These are phyloP conservation scores for Aleurites moluccanus DNA, from an alignment of 441 rosid species.

Conservation along the genomic window DNA sequence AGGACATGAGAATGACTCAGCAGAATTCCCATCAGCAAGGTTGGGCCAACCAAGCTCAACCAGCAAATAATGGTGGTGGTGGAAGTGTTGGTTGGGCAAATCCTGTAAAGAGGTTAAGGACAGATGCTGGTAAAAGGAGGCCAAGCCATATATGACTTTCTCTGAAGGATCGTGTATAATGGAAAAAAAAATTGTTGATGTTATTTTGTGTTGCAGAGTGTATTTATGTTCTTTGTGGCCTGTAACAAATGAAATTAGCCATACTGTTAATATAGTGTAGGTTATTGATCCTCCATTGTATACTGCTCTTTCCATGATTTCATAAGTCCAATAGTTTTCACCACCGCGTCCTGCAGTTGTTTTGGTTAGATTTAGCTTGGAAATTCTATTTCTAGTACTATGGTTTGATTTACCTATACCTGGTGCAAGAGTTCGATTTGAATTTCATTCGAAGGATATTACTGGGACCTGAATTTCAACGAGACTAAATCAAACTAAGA, in stretches of 20 bases:
- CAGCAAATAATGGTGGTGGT: constrained; percentile 40
- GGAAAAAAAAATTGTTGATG: constrained; percentile 27
- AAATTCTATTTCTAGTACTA: not conserved
- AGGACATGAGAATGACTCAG: constrained; percentile 52
- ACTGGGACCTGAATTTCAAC: no score
- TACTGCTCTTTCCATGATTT: constrained; percentile 23
- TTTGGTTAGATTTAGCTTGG: not conserved
- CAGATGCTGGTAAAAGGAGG: constrained; percentile 94
- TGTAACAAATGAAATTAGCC: constrained; percentile 33
- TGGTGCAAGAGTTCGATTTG: not conserved
- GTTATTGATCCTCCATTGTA: constrained; percentile 33
- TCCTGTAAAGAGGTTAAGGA: constrained; percentile 96
- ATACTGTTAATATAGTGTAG: constrained; percentile 42
- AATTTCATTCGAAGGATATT: not conserved
- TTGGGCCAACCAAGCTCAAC: constrained; percentile 71
- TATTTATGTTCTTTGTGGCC: constrained; percentile 25
- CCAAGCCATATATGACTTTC: constrained; percentile 72
- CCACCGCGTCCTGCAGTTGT: constrained; percentile 28
- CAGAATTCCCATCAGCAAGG: constrained; percentile 60
- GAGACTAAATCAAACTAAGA: no score
- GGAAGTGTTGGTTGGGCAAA: constrained; percentile 96
- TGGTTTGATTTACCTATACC: no score
- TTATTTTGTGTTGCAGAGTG: constrained; percentile 26
- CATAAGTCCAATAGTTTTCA: constrained; percentile 31
- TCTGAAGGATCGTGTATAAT: constrained; percentile 27